Base-by-base conservation (phyloP, 495 filamentous ascomycete genomes). In the Echria macrotheca region DNA sequence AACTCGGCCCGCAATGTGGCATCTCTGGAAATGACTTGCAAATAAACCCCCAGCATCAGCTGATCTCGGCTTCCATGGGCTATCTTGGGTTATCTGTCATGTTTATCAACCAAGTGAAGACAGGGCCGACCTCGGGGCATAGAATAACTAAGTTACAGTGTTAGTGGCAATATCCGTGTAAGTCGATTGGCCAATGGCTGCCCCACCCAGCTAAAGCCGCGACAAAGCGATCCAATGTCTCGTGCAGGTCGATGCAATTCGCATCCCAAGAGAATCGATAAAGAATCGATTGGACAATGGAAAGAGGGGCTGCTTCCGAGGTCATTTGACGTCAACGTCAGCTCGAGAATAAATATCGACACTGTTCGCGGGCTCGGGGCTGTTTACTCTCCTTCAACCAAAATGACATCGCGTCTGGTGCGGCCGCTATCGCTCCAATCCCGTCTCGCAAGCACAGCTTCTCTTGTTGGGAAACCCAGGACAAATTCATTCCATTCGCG, bases 181-280 rank as follows among this genome's bases (percentile, higher is more conserved):
- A 48, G 24, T 39, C 36, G 3, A 54, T 59, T 61, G 53, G 59
- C 41, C 56, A 61, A 61, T 61, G 36, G 21, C 28, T 10, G 39
- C 24, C 50, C 46, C 42, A 29, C 41, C 18, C 36, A 32, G 44
- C 33, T 54, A 54, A 64, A 62, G 61, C 61, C 61, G 61, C 24
- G 44, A 52, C 35, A 64, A 64, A 60, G 51, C 61, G 61, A 28
- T 33, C 42, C 56, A 54, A 54, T 51, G 15, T 36, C 15, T 7
- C 12, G 25, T 24, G 12, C 23, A 15, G 17, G 15, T 14, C 28
- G 28, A 31, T 10, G n/a, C 15, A 39, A 35, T 11, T 15, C 12
- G 17, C 31, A 3, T 35, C 9, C 31, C 31, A 15, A 35, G 17
- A 7, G 35, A 37, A 9, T 15, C 35, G 10, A 8, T 37, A 6